These are phyloP conservation scores for Ascochyta koolunga DNA, from an alignment of 2,329 filamentous ascomycete genomes.

Conservation along the genomic window DNA sequence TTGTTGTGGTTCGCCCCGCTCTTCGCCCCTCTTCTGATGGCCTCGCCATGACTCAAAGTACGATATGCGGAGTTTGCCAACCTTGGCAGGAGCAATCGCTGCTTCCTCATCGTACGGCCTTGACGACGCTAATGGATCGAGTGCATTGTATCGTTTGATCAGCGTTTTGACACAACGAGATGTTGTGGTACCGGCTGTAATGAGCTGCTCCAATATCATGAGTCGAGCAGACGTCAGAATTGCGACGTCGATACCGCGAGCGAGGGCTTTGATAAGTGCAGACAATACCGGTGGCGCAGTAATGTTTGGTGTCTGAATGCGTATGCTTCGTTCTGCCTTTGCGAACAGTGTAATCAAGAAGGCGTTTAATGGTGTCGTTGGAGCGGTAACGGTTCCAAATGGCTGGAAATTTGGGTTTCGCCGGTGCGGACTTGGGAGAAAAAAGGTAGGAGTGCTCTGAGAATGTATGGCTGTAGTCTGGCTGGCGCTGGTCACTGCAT, in stretches of 20 bases:
- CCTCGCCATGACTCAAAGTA: constrained; percentile 59
- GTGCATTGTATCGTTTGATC: constrained; percentile 58
- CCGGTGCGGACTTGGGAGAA: constrained; percentile 77
- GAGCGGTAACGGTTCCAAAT: constrained; percentile 52
- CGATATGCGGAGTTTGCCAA: constrained; percentile 62
- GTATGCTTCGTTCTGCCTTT: constrained; percentile 64
- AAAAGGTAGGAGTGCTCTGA: constrained; percentile 59
- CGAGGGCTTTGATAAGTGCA: constrained; percentile 65
- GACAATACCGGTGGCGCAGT: constrained; percentile 70
- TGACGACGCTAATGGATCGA: not conserved
- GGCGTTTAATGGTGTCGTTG: constrained; percentile 70
- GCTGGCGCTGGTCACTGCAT: not conserved
- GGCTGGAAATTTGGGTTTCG: constrained; percentile 68
- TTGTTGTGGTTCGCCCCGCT: constrained; percentile 66
- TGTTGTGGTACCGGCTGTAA: constrained; percentile 78
- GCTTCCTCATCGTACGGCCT: constrained; percentile 32
- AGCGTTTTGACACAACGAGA: constrained; percentile 67
- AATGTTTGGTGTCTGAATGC: constrained; percentile 78
- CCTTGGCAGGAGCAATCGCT: constrained; percentile 25
- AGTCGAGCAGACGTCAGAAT: constrained; percentile 71
- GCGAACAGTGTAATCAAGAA: constrained; percentile 67
- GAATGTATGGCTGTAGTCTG: not conserved
- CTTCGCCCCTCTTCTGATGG: constrained; percentile 27
- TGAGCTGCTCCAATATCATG: constrained; percentile 81
- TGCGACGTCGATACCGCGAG: constrained; percentile 69